phyloP scores from a whole-genome alignment of 139 green algal genomes.

The Chlorella vulgaris region DNA sequence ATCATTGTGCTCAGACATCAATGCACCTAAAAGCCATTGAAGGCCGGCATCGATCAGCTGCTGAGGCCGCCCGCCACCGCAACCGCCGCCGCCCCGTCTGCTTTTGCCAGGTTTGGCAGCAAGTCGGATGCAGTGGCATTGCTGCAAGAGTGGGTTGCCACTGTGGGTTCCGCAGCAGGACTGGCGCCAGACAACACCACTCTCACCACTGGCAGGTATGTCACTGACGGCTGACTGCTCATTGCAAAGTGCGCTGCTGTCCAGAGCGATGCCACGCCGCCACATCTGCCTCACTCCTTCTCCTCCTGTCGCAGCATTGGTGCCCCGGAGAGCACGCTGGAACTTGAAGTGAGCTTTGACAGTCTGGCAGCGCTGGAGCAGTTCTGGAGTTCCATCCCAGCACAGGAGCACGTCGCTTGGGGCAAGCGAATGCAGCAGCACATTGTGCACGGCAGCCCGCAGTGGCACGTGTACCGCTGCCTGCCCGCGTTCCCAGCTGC shows the following conservation, averaged over 20 bases:
- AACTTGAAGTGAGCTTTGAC: constrained; percentile 67
- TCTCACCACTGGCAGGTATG: constrained; percentile 54
- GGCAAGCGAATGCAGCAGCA: constrained; percentile 42
- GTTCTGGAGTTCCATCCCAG: constrained; percentile 67
- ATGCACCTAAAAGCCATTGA: too few species aligned
- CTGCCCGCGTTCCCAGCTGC: constrained; percentile 16
- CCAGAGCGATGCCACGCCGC: not conserved
- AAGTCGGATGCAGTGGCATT: constrained; percentile 70
- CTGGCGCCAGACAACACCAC: constrained; percentile 57
- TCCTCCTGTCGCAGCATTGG: constrained; percentile 8
- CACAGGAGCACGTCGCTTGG: constrained; percentile 45
- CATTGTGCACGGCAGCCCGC: constrained; percentile 20
- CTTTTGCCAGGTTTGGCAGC: constrained; percentile 69
- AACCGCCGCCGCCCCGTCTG: too few species aligned
- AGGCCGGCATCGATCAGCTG: too few species aligned
- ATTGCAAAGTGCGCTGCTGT: not conserved
- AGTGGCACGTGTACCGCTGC: constrained; percentile 22
- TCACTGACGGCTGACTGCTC: constrained; percentile 59
- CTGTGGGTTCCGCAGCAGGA: constrained; percentile 64
- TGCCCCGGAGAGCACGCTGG: constrained; percentile 16
- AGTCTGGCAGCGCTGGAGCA: constrained; percentile 68
- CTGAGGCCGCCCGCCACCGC: too few species aligned
- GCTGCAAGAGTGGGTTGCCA: constrained; percentile 76
- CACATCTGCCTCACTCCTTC: constrained; percentile 30
- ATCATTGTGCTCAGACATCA: too few species aligned